phyloP scores from a whole-genome alignment of 768 basidiomycete species.

The Hericium alpestre region DNA sequence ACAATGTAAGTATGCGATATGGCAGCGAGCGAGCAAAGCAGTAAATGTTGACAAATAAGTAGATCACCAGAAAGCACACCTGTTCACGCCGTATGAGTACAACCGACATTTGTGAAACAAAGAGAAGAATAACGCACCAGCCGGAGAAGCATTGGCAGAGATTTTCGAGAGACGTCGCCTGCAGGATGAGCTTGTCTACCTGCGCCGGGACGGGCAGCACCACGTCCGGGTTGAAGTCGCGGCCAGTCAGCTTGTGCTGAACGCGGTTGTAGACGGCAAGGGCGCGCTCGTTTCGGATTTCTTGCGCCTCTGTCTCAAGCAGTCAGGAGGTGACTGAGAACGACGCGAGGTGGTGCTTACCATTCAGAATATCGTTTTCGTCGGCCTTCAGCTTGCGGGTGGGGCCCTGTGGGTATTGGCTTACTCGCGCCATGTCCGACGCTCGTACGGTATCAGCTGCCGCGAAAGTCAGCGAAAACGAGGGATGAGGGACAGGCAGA shows the following conservation, averaged over 20 bases:
- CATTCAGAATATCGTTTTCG: constrained; percentile 89
- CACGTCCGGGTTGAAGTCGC: constrained; percentile 84
- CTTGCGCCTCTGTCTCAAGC: constrained; percentile 47
- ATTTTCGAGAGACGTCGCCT: constrained; percentile 90
- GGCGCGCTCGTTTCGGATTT: constrained; percentile 86
- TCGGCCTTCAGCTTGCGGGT: constrained; percentile 78
- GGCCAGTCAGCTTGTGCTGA: constrained; percentile 88
- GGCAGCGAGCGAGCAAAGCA: too few species aligned
- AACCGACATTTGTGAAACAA: background rate
- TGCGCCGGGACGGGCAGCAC: constrained; percentile 68
- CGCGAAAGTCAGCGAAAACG: constrained; percentile 2
- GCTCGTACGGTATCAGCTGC: constrained; percentile 44
- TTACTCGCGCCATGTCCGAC: constrained; percentile 53
- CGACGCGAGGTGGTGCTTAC: constrained; percentile 30
- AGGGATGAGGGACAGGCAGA: constrained; percentile 33
- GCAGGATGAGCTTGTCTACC: constrained; percentile 86
- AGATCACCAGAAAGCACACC: constrained; percentile 35
- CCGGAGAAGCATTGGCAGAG: constrained; percentile 95
- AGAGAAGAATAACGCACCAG: constrained; percentile 42
- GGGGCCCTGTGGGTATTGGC: constrained; percentile 70
- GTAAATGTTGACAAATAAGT: background rate
- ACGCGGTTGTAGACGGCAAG: constrained; percentile 90
- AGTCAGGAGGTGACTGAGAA: background rate
- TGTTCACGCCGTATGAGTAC: constrained; percentile 1
- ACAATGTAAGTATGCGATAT: background rate